A percentile compares a stretch with the other conserved stretches of the same genome.
Conservation (phyloP, 2,329 filamentous ascomycete genomes). For the Cladosporium sp. region DNA sequence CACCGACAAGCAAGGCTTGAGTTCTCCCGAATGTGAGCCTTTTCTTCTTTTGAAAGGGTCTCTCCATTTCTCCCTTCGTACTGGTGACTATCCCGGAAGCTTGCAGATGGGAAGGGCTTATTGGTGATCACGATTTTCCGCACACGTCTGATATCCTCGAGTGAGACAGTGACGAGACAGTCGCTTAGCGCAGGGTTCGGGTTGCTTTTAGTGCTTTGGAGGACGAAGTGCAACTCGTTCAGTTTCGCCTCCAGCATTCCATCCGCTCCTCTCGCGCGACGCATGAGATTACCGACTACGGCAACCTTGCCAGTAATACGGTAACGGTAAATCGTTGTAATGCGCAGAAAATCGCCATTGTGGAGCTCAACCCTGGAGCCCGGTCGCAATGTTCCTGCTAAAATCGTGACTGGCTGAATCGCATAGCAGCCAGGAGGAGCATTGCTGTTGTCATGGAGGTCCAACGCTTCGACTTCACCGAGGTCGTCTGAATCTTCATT, state of each 20-base stretch:
- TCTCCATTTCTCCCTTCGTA: neutral
- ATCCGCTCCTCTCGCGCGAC: neutral
- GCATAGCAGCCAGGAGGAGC: neutral
- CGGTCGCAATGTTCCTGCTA: neutral
- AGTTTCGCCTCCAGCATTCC: no score
- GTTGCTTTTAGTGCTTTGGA: no score
- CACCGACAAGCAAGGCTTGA: conserved; percentile 49
- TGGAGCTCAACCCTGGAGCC: neutral
- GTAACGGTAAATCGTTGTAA: neutral
- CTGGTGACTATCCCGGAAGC: neutral
- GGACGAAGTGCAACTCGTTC: no score
- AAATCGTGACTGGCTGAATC: neutral
- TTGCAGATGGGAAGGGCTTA: conserved; percentile 31
- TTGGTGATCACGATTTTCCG: conserved; percentile 50
- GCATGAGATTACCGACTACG: neutral
- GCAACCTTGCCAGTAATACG: neutral
- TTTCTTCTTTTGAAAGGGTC: neutral
- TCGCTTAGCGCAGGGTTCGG: neutral
- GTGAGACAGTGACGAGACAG: conserved; percentile 12
- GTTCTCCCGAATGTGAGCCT: neutral
- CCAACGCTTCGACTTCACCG: no score
- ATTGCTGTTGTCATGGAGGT: neutral
- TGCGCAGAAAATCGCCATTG: neutral
- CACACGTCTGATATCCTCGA: conserved; percentile 20
- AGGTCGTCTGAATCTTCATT: no score